A percentile compares a stretch with the other conserved stretches of the same genome.
These are phyloP conservation scores for Neonectria ditissima DNA, from an alignment of 2,329 filamentous ascomycete species.

Conservation along the genomic window DNA sequence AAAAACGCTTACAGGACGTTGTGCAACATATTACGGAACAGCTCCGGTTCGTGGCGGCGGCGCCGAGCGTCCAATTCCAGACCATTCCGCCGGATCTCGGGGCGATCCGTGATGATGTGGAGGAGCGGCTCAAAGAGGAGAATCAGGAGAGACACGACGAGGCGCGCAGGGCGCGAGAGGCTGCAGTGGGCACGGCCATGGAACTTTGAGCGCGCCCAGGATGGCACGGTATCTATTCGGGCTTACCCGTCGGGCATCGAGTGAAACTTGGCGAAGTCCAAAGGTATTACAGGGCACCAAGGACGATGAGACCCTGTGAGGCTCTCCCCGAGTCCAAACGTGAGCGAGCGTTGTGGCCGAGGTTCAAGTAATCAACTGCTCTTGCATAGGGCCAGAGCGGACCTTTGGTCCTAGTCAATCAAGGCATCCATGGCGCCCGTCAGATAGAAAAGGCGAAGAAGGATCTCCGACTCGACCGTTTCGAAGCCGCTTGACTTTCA, in stretches of 20 bases:
- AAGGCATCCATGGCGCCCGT: slow-evolving; percentile 12
- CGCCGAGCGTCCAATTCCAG: slow-evolving; percentile 88
- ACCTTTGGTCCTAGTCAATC: slow-evolving; percentile 9
- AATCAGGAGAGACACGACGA: slow-evolving; percentile 68
- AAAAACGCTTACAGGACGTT: slow-evolving; percentile 80
- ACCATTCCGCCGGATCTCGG: slow-evolving; percentile 82
- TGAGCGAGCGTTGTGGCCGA: not conserved
- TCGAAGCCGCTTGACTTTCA: slow-evolving; percentile 16
- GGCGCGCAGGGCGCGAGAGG: slow-evolving; percentile 65
- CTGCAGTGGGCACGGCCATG: slow-evolving; percentile 68
- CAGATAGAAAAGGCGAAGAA: slow-evolving; percentile 19
- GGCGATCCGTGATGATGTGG: slow-evolving; percentile 75
- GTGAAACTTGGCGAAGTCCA: not conserved
- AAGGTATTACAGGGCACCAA: not conserved
- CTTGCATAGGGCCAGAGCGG: slow-evolving; percentile 5
- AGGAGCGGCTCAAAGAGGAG: slow-evolving; percentile 74
- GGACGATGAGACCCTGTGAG: not conserved
- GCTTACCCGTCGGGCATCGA: not conserved
- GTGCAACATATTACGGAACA: slow-evolving; percentile 86
- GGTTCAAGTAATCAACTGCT: slow-evolving; percentile 3
- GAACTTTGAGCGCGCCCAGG: slow-evolving; percentile 54
- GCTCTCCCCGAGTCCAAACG: not conserved
- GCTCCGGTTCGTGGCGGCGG: slow-evolving; percentile 83
- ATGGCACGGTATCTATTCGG: not conserved
- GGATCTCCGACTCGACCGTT: slow-evolving; percentile 12